A percentile compares a stretch with the other conserved stretches of the same genome.
phyloP scores from a whole-genome alignment of 2,329 filamentous ascomycete species.

The Aspergillus sp. region DNA sequence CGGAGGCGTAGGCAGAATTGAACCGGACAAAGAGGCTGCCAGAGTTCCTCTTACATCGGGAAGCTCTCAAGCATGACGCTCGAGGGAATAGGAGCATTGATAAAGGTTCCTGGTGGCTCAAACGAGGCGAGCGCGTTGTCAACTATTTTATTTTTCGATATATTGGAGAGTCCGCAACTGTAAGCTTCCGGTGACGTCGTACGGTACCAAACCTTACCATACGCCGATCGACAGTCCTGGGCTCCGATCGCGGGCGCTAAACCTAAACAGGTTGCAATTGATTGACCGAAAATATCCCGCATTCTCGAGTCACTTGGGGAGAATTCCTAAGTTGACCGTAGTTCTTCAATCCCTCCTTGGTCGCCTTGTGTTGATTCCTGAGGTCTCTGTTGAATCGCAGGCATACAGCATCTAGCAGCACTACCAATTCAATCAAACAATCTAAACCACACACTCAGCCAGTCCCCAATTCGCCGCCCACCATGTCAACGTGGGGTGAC shows the following conservation, averaged over 20 bases:
- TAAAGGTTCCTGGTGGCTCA: constrained; percentile 5
- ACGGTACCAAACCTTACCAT: constrained; percentile 5
- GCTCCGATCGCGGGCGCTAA: constrained; percentile 24
- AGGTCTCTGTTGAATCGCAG: not conserved
- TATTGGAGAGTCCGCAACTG: not conserved
- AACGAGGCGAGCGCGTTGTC: not conserved
- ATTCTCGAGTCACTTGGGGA: constrained; percentile 4
- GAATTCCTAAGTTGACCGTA: constrained; percentile 6
- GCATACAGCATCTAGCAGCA: not conserved
- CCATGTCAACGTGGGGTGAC: constrained; percentile 85
- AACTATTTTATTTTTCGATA: not conserved
- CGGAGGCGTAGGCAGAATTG: constrained; percentile 32
- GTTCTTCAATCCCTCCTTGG: not conserved
- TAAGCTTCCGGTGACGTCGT: not conserved
- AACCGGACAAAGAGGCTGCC: constrained; percentile 19
- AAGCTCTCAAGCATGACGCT: constrained; percentile 21
- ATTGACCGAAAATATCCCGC: constrained; percentile 10
- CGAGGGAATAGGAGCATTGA: constrained; percentile 29
- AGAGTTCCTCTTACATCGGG: constrained; percentile 1
- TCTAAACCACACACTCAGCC: not conserved
- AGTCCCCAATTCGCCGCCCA: constrained; percentile 25
- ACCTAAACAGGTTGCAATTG: not conserved
- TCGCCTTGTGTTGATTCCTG: not conserved
- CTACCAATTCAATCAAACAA: not conserved
- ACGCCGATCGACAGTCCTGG: not conserved